Evolutionary conservation across 2,329 filamentous ascomycete species (phyloP), one percentile per base, ranked within the genome.

Genomic region (Pseudopyricularia cyperi): DNA sequence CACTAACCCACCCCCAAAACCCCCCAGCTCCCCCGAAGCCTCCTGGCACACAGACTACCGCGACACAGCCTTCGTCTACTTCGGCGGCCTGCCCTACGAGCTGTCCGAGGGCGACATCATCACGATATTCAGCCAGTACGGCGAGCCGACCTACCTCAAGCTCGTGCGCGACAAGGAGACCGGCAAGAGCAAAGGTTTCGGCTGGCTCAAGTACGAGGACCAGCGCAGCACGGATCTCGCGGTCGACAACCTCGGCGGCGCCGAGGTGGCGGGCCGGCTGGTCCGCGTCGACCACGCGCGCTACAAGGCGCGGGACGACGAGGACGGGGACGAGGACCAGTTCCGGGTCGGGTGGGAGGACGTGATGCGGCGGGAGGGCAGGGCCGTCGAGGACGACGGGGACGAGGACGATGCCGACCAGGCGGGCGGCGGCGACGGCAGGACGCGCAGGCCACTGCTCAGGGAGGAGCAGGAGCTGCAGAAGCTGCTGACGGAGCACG

Each of bases 41-140:
- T 96, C 91, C 53, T 97, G 91, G 91, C 91, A 97, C 66, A 84
- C 85, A 66, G 94, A 98, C 72, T 98, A 97, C 70, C 87, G 89
- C 70, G 93, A 67, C 71, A 97, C 93, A 2, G 94, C 93, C 54
- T 98, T 91, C 67, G 74, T 98, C 65, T 95, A 96, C 74, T 90
- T 98, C 59, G 94, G 94, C 63, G 91, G 91, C 28, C 77, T 98
- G 12, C 89, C 90, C 3, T 95, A 87, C 68, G 88, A 95, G 62
- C 77, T 98, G 39, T 89, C 89, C 48, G 93, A 98, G 71, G 94
- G 94, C 68, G 93, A 98, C 68, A 78, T 98, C 56, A 81, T 97
- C 58, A 90, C 90, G 11, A 94, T 98, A 55, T 98, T 97, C 73
- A 95, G 89, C 7, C 93, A 98, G 66, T 98, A 85, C 64, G 93